These are phyloP conservation scores for Fusarium gaditjirri DNA, from an alignment of 2,329 filamentous ascomycete species.

Conservation along the genomic window DNA sequence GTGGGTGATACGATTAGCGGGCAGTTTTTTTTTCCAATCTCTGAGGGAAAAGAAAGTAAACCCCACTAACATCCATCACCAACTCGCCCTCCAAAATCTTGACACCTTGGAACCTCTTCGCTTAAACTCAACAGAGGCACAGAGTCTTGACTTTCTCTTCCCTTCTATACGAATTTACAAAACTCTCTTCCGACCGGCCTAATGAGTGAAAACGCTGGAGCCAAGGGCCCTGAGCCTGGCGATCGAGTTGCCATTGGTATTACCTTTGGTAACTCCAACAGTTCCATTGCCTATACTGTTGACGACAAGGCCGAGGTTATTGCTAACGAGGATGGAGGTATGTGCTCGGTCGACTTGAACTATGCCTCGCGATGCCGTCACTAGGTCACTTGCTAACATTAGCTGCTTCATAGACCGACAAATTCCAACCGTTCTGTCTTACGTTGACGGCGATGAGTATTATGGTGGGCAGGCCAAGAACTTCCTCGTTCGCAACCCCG, in stretches of 20 bases:
- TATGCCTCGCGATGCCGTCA: neutral
- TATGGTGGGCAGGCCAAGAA: slow-evolving; percentile 95
- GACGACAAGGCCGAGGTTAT: slow-evolving; percentile 98
- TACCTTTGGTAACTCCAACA: slow-evolving; percentile 98
- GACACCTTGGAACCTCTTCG: slow-evolving; percentile 24
- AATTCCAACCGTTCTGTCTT: slow-evolving; percentile 93
- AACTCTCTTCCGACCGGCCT: slow-evolving; percentile 26
- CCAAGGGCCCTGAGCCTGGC: slow-evolving; percentile 61
- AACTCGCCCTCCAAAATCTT: slow-evolving; percentile 39
- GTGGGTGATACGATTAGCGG: slow-evolving; percentile 41
- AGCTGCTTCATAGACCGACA: slow-evolving; percentile 77
- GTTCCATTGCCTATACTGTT: slow-evolving; percentile 91
- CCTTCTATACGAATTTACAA: slow-evolving; percentile 1
- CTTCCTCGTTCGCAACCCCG: slow-evolving; percentile 90
- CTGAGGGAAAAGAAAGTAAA: slow-evolving; percentile 40
- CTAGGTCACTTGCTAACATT: slow-evolving; percentile 10
- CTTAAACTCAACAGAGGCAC: slow-evolving; percentile 18
- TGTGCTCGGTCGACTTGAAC: slow-evolving; percentile 45
- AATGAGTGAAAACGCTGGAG: slow-evolving; percentile 61
- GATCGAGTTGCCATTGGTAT: slow-evolving; percentile 87
- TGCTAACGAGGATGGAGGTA: slow-evolving; percentile 97
- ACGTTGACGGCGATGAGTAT: slow-evolving; percentile 96
- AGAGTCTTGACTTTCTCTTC: slow-evolving; percentile 17
- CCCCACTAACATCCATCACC: slow-evolving; percentile 41
- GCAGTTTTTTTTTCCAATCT: slow-evolving; percentile 42